Conservation (phyloP, 176 grass and related monocot genomes). For the Carex pumila region DNA sequence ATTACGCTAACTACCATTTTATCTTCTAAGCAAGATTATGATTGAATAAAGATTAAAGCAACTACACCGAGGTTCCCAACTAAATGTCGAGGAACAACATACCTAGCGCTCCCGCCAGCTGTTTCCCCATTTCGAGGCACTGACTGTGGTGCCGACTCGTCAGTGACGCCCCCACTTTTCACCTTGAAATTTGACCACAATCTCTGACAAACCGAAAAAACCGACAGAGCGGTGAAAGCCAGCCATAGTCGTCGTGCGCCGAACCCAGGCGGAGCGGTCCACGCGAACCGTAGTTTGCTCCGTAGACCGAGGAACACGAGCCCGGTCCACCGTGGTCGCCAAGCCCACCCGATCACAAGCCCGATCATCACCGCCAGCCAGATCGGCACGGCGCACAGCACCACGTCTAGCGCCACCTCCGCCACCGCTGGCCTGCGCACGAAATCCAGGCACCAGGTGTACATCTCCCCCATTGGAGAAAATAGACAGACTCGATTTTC, state of each 20-base stretch:
- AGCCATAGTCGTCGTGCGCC: conserved; percentile 85
- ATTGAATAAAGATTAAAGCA: background rate
- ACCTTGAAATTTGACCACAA: conserved; percentile 35
- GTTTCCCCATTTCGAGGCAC: background rate
- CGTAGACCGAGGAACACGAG: conserved; percentile 76
- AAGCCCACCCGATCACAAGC: conserved; percentile 74
- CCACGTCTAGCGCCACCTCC: conserved; percentile 75
- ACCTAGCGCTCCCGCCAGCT: conserved; percentile 4
- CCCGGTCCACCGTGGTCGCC: conserved; percentile 90
- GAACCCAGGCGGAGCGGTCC: conserved; percentile 62
- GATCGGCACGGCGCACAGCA: conserved; percentile 96
- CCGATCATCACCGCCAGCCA: conserved; percentile 99
- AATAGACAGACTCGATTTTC: background rate
- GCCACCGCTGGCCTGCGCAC: conserved; percentile 61
- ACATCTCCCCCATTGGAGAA: conserved; percentile 63
- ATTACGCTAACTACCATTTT: background rate
- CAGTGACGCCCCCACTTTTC: background rate
- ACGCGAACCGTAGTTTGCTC: conserved; percentile 59
- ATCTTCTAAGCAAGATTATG: background rate
- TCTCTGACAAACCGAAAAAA: conserved; percentile 70
- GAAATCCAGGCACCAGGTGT: conserved; percentile 49
- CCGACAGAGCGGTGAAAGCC: conserved; percentile 92
- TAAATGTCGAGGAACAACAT: background rate
- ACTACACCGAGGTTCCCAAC: background rate
- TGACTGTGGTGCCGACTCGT: background rate